These are phyloP conservation scores for Colletotrichum sp. DNA, from an alignment of 2,329 filamentous ascomycete genomes.

Conservation along the genomic window DNA sequence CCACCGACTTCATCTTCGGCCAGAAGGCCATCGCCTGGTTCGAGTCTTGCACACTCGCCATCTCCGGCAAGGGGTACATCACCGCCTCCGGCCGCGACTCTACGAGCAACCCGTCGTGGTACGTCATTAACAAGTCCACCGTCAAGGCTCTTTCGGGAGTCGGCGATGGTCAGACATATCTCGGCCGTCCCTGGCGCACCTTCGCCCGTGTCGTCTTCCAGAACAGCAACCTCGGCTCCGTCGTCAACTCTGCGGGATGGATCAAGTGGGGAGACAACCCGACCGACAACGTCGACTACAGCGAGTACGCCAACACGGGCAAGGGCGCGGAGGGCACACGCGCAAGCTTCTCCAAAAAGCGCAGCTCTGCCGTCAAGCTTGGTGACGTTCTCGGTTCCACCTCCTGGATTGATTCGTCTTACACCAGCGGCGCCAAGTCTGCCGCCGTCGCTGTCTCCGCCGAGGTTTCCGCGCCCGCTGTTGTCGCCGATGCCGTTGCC, in stretches of 20 bases:
- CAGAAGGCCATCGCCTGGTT: slow-evolving; percentile 59
- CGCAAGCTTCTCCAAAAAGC: slow-evolving; percentile 45
- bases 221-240: slow-evolving; percentile 52
- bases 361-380: slow-evolving; percentile 40
- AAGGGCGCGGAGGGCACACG: slow-evolving; percentile 57
- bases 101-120: slow-evolving; percentile 42
- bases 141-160: slow-evolving; percentile 44
- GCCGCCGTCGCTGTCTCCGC: neutral
- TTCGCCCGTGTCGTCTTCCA: slow-evolving; percentile 55
- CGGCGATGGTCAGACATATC: slow-evolving; percentile 44
- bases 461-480: neutral
- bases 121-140: slow-evolving; percentile 50
- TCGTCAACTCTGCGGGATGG: slow-evolving; percentile 69
- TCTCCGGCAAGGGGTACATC: slow-evolving; percentile 46
- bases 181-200: slow-evolving; percentile 53
- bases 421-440: slow-evolving; percentile 9
- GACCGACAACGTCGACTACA: slow-evolving; percentile 59
- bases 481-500: neutral
- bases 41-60: slow-evolving; percentile 51
- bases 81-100: slow-evolving; percentile 48
- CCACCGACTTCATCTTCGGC: slow-evolving; percentile 66
- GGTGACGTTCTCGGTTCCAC: slow-evolving; percentile 29
- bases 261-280: slow-evolving; percentile 54
- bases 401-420: slow-evolving; percentile 29
- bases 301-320: slow-evolving; percentile 65